Evolutionary conservation across 108 stramenopile species (phyloP).

Genomic region (Asterionellopsis glacialis): DNA sequence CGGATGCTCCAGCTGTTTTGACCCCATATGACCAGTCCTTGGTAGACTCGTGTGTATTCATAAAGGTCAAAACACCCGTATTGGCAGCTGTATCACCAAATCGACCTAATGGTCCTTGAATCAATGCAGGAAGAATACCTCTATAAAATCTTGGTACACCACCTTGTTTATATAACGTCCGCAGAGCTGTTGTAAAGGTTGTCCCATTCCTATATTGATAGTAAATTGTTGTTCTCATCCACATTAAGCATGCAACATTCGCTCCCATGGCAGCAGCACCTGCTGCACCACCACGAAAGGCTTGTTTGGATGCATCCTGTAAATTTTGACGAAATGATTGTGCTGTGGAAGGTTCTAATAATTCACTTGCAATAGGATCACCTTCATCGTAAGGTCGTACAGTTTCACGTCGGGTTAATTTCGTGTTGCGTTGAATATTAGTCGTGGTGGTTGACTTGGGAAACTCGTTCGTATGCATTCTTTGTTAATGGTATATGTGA

Average conservation of each 20-base stretch:
- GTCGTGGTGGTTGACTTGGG: too few species aligned
- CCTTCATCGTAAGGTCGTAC: too few species aligned
- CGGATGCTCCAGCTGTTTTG: constrained; percentile 84
- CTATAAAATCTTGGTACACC: constrained; percentile 96
- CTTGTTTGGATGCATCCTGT: constrained; percentile 50
- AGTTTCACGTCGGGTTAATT: too few species aligned
- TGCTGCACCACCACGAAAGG: constrained; percentile 82
- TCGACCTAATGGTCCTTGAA: constrained; percentile 90
- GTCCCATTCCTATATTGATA: constrained; percentile 98
- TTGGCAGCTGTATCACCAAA: constrained; percentile 99
- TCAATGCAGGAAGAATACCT: constrained; percentile 88
- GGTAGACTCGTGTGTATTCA: constrained; percentile 82
- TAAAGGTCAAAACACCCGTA: constrained; percentile 84
- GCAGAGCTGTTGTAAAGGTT: constrained; percentile 82
- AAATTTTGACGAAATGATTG: constrained; percentile 49
- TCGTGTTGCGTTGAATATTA: too few species aligned
- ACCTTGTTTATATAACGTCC: constrained; percentile 93
- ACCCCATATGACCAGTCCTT: constrained; percentile 77
- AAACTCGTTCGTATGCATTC: too few species aligned
- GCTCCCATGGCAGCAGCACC: constrained; percentile 86
- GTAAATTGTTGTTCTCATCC: constrained; percentile 88
- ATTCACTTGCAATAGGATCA: too few species aligned
- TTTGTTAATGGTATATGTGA: too few species aligned
- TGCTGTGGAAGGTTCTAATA: constrained; percentile 3
- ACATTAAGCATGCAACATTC: constrained; percentile 84